Conservation (phyloP, 2,329 filamentous ascomycete genomes). For the Fusarium sp. region DNA sequence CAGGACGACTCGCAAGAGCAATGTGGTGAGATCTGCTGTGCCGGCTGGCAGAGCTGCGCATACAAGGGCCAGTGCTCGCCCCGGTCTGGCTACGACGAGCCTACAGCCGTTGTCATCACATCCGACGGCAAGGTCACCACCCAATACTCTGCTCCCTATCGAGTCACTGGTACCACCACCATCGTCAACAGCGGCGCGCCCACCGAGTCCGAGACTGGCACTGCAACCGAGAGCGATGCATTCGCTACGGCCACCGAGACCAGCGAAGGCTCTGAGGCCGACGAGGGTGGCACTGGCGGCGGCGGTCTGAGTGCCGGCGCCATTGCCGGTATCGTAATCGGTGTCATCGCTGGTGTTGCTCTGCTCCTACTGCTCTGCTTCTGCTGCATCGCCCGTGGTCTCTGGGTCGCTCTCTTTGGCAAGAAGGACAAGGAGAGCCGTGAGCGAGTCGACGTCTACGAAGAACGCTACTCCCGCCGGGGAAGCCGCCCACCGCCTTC, state of each 20-base stretch:
- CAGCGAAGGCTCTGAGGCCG: conserved; percentile 45
- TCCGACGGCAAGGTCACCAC: conserved; percentile 63
- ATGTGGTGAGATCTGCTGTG: conserved; percentile 78
- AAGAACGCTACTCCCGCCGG: conserved; percentile 69
- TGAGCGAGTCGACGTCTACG: conserved; percentile 69
- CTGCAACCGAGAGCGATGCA: conserved; percentile 63
- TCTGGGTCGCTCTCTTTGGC: conserved; percentile 73
- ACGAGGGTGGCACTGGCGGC: conserved; percentile 49
- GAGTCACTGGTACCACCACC: conserved; percentile 67
- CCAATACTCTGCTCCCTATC: conserved; percentile 62
- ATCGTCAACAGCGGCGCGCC: conserved; percentile 62
- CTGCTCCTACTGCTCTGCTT: conserved; percentile 78
- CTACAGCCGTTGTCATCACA: conserved; percentile 57
- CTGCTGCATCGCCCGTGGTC: conserved; percentile 74
- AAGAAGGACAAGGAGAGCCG: conserved; percentile 61
- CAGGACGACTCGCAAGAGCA: conserved; percentile 64
- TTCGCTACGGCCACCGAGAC: conserved; percentile 63
- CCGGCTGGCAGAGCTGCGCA: conserved; percentile 74
- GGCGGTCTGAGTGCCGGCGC: conserved; percentile 73
- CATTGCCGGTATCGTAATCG: conserved; percentile 84
- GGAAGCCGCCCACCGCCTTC: conserved; percentile 52
- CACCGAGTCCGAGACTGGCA: conserved; percentile 60
- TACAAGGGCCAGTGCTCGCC: conserved; percentile 66
- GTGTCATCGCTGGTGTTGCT: conserved; percentile 72
- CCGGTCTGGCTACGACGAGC: conserved; percentile 60